Evolutionary conservation across 2,329 filamentous ascomycete species (phyloP), one percentile per base, ranked within the genome.

Genomic region (Biscogniauxia mediterranea): DNA sequence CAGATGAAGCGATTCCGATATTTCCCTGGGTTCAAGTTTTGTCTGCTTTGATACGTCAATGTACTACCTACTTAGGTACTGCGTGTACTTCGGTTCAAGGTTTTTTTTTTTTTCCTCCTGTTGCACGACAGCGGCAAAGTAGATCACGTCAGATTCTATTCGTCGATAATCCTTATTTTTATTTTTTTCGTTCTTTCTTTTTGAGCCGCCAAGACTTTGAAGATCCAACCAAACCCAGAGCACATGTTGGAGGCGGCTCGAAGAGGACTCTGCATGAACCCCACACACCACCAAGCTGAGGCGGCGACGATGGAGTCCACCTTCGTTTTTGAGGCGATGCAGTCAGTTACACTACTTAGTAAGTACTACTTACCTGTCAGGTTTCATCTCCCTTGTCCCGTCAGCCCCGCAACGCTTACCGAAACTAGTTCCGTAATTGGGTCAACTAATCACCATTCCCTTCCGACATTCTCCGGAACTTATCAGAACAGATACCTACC

Each of bases 391-490:
- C 38, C 38, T 46, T 46, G 11, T 46, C 38, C 38, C 38, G 38
- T n/a, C 42, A 59, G 38, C 58, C 52, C 65, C 64, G 64, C 52
- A 56, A 5, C 13, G n/a, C 21, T 52, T 32, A 52, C 55, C 49
- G 49, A 52, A 42, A 56, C 13, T 49, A 19, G 5, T 56, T 38
- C 42, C 55, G 54, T 50, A 19, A 49, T 28, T 26, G 55, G 42
- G 42, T 38, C 23, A 56, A 42, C 55, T 51, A 56, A 42, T 28
- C 46, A 32, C 42, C 32, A 42, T 9, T 50, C 51, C 11, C 21
- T 59, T 59, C 65, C 65, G 65, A 62, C n/a, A 61, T 64, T 61
- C 19, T 56, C 65, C 65, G 65, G 7, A 2, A 32, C 28, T 32
- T 53, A 53, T 23, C 23, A 23, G n/a, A n/a, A n/a, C n/a, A n/a